Percentiles rank a stretch among this genome's conserved stretches.
These are phyloP conservation scores for Botrytis elliptica DNA, from an alignment of 2,329 filamentous ascomycete genomes.

Conservation along the genomic window DNA sequence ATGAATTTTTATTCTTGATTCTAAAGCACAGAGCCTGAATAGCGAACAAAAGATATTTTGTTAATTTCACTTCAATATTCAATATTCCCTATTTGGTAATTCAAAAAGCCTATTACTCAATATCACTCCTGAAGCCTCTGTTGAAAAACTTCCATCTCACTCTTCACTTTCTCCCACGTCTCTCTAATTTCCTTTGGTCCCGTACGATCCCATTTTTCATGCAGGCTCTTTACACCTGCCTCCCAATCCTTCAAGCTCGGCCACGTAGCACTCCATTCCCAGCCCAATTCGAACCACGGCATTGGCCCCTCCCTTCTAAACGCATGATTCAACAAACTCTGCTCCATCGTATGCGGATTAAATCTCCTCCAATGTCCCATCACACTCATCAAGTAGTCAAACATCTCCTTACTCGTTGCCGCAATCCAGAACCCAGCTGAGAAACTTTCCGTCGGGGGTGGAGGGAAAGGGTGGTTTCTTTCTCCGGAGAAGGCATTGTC, in stretches of 20 bases:
- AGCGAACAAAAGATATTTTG: background rate
- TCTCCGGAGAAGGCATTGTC: conserved; percentile 41
- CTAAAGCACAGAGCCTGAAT: background rate
- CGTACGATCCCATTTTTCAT: conserved; percentile 42
- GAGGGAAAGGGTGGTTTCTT: conserved; percentile 41
- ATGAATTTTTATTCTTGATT: background rate
- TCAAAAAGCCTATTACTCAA: background rate
- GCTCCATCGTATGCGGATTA: conserved; percentile 43
- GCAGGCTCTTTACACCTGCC: conserved; percentile 40
- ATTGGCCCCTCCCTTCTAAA: conserved; percentile 43
- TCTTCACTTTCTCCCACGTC: conserved; percentile 19
- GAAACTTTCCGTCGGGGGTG: conserved; percentile 34
- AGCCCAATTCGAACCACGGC: conserved; percentile 44
- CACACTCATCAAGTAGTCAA: conserved; percentile 41
- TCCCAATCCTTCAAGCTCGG: conserved; percentile 39
- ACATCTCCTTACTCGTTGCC: conserved; percentile 42
- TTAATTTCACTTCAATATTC: background rate
- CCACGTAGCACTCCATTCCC: conserved; percentile 44
- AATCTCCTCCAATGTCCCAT: conserved; percentile 42
- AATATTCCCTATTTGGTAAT: background rate
- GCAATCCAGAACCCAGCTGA: conserved; percentile 37
- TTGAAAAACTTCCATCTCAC: conserved; percentile 9
- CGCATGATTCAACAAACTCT: conserved; percentile 46
- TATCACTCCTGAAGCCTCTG: background rate
- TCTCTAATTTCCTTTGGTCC: conserved; percentile 30